phyloP scores from a whole-genome alignment of 129 eudicot species.

The Tagetes erecta region DNA sequence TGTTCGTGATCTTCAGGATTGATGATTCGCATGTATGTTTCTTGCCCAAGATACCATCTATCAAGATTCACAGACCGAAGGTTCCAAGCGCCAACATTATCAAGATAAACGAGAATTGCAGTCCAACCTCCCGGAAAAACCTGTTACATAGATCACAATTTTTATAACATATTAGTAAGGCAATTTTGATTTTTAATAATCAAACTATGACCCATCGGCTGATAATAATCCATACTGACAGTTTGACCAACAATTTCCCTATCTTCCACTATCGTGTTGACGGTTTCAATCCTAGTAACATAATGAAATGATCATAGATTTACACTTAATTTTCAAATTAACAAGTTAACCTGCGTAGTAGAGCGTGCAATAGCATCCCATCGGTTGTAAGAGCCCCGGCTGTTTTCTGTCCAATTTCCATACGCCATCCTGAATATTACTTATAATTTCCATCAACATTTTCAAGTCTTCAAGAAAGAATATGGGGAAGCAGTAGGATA shows the following conservation, averaged over 20 bases:
- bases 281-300: too few species aligned
- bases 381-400: constrained; percentile 64
- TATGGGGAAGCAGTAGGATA: background rate
- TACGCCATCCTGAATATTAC: constrained; percentile 59
- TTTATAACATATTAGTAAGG: background rate
- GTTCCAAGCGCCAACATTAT: constrained; percentile 94
- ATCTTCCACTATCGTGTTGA: too few species aligned
- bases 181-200: too few species aligned
- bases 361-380: constrained; percentile 93
- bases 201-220: too few species aligned
- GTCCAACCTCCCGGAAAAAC: constrained; percentile 98
- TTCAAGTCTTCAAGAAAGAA: background rate
- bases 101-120: constrained; percentile 66
- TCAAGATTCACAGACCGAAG: constrained; percentile 87
- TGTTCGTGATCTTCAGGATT: constrained; percentile 67
- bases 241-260: too few species aligned
- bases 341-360: constrained; percentile 60
- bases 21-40: constrained; percentile 74
- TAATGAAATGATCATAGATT: too few species aligned
- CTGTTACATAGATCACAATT: constrained; percentile 32
- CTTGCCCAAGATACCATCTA: constrained; percentile 89
- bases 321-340: background rate
- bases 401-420: constrained; percentile 84
- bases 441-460: background rate
- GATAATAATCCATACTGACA: too few species aligned